Base-by-base conservation (phyloP, 2,329 filamentous ascomycete species). In the Fusarium aywerte region DNA sequence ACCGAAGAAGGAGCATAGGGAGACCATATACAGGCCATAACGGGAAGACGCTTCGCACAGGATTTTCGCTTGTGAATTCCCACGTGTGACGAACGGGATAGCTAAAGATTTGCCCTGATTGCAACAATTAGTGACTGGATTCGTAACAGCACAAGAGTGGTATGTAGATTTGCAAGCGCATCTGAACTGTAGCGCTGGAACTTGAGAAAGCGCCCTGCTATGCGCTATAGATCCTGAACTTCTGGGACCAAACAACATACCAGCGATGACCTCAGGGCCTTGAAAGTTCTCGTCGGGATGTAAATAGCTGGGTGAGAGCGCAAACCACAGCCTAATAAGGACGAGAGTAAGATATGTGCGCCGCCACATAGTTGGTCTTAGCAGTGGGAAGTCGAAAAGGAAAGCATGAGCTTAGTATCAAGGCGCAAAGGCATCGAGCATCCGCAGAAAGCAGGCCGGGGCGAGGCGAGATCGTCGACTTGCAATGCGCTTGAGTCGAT, bases 271-370 rank as follows among this genome's bases (percentile, higher is more conserved):
- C 83, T 99, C 96, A 16, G 96, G 96, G 33, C 96, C 96, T 81
- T 99, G 96, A 75, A 99, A 99, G 83, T 98, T 96, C 85, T 99
- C 96, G 82, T 99, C 96, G 7, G 96, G 96, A 79, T 99, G 96
- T 44, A 99, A 87, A 79, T 99, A 99, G 84, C 95, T 98, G 60
- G 96, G 92, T 67, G 91, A 94, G 68, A 98, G 82, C 62, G 96
- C 95, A 78, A 98, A 95, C 87, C 95, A 98, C 75, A 98, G 85
- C 79, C 96, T 91, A 74, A 97, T 88, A 71, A 96, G 83, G 74
- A 97, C 85, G 73, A 99, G 85, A 57, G 96, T 81, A 67, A 98
- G 84, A 80, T 97, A 97, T 66, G 90, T 87, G 79, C 94, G 90
- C 84, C 94, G 89, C 93, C 93, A 97, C 95, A 97, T 97, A 73